Evolutionary conservation across 495 filamentous ascomycete species (phyloP).

Genomic region (Penicillium verhagenii): DNA sequence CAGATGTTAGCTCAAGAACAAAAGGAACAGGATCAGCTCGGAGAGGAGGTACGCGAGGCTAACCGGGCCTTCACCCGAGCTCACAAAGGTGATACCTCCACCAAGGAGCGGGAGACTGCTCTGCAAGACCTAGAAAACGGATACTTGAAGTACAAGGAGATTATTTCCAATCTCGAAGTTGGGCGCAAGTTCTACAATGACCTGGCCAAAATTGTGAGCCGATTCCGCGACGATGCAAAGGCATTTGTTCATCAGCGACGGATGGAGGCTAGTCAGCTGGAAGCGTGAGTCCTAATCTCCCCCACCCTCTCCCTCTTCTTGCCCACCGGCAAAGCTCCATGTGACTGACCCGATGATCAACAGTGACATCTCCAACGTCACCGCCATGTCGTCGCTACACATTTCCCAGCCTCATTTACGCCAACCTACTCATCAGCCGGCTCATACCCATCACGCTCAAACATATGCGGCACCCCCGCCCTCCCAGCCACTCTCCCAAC

Average conservation of each 20-base stretch:
- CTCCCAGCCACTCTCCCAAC: slow-evolving; percentile 27
- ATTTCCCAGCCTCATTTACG: slow-evolving; percentile 46
- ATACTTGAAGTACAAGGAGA: slow-evolving; percentile 92
- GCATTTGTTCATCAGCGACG: slow-evolving; percentile 77
- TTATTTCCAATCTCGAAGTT: slow-evolving; percentile 82
- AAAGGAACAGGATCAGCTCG: slow-evolving; percentile 71
- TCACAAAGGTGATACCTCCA: slow-evolving; percentile 68
- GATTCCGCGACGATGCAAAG: slow-evolving; percentile 74
- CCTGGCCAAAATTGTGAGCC: slow-evolving; percentile 75
- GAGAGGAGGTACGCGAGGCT: slow-evolving; percentile 64
- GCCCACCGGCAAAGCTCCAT: no score
- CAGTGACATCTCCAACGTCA: slow-evolving; percentile 59
- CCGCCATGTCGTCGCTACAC: slow-evolving; percentile 60
- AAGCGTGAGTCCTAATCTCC: slow-evolving; percentile 46
- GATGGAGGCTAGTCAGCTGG: slow-evolving; percentile 75
- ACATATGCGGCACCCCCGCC: slow-evolving; percentile 23
- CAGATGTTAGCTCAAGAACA: slow-evolving; percentile 68
- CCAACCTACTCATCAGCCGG: slow-evolving; percentile 26
- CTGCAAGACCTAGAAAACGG: slow-evolving; percentile 89
- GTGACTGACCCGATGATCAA: slow-evolving; percentile 14
- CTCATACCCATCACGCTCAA: slow-evolving; percentile 21
- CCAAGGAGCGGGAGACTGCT: slow-evolving; percentile 77
- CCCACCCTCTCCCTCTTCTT: no score
- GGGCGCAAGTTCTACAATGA: slow-evolving; percentile 98
- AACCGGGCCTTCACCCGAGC: slow-evolving; percentile 74